Evolutionary conservation across 2,329 filamentous ascomycete genomes (phyloP), one percentile per base, ranked within the genome.

Genomic region (Daldinia eschscholtzii): DNA sequence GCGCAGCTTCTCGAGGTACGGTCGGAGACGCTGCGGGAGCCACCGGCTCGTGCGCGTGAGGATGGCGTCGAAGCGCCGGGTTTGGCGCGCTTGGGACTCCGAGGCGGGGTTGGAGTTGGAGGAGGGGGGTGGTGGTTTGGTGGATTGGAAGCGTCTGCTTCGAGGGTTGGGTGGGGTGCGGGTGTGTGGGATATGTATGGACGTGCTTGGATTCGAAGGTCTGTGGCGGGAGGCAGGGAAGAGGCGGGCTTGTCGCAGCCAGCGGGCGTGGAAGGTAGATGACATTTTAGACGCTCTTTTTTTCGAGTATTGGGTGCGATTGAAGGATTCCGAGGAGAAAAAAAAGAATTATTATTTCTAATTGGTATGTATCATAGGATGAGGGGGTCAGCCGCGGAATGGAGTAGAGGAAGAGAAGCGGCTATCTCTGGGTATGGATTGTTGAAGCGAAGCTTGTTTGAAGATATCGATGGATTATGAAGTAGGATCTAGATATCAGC

Each of bases 1-100:
- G 64, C 90, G 88, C 2, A 99, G 87, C 0, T 89, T 88, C 0
- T 83, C 80, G 0, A 92, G 90, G 81, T 94, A 93, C 59, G 83
- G 85, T 64, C 88, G 91, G 12, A 97, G 85, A 68, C 89, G 90
- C 4, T 77, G 81, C 2, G 93, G 93, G 6, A 92, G 85, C 70
- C 72, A 77, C 57, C 76, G 75, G 13, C 67, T 69, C 7, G 74
- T 70, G 68, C 85, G 85, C 35, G 81, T 68, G 23, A 87, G 82
- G 75, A 89, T 79, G 2, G 77, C 58, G 60, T 61, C 63, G 53
- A 56, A 20, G 67, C 63, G 67, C 13, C 42, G 39, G 61, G 66
- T 64, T 60, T 65, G 55, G 42, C 59, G 57, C n/a, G 67, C 55
- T 26, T 60, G 20, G 57, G 70, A 33, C 15, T 67, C 12, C 57